Evolutionary conservation across 345 rosid species (phyloP), one percentile per base, ranked within the genome.

Genomic region (Geranium rotundifolium): DNA sequence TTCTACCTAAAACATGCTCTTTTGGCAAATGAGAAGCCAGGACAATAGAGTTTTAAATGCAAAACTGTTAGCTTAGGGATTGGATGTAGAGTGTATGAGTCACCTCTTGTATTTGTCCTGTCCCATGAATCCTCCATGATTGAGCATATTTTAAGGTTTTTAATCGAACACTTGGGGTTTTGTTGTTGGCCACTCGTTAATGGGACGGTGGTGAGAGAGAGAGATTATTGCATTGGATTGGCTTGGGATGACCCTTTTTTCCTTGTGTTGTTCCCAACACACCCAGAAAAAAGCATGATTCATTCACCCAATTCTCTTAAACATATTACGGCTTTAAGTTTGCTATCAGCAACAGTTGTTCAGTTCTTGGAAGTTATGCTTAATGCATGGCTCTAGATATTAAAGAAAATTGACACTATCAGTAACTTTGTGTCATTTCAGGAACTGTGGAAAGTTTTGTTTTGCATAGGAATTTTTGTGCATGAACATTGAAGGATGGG

Each of bases 181-280:
- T 74, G 79, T 59, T 85, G 85, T 80, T 85, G 74, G 81, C 85
- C 87, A 85, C 85, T 82, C 49, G 18, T 37, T 59, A 49, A 41
- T 66, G 71, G 73, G 71, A 60, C 27, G 63, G 68, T 55, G 65
- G 39, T 58, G 52, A 9, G 52, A 10, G 46, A 37, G 46, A 10
- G 46, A 37, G 46, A 3, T 1, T 23, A 23, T 23, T 23, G 27
- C 27, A 23, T 23, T 23, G 46, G 46, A 37, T 37, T 37, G 46
- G 46, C 63, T 17, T 5, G 54, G 13, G 23, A 27, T 54, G 15
- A 50, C 60, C 59, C 54, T 54, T 66, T 65, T 37, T 62, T 55
- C 63, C 59, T 46, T 58, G 60, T 39, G 31, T 58, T 46, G 41
- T 71, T 54, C 16, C 14, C 61, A 58, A 69, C 62, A 37, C 60